Base-by-base conservation (phyloP, 2,329 filamentous ascomycete species). In the Cercospora janseana region DNA sequence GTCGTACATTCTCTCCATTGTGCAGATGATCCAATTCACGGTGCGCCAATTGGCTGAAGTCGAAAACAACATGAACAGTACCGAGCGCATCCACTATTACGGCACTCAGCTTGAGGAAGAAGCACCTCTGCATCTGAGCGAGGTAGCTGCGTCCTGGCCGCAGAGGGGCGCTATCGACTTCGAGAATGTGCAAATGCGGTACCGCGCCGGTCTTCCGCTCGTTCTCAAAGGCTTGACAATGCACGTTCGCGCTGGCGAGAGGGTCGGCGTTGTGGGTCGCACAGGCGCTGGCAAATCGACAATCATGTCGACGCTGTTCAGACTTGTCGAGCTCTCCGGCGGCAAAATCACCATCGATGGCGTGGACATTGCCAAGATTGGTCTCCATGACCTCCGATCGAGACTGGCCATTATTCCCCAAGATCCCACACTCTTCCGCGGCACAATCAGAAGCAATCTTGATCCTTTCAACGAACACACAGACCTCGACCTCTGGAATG, bases 51-150 rank as follows among this genome's bases (percentile, higher is more conserved):
- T 96, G 6, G 92, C 92, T 20, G 92, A 96, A 69, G 89, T 97
- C 6, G 92, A 97, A 70, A 97, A 96, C 71, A 89, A 91, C 65
- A 97, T 97, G 92, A 97, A 96, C 68, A 85, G 91, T 0, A 93
- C 94, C 0, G 92, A 97, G 71, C 85, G 93, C 42, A 77, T 97
- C 26, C 83, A 90, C 66, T 89, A 95, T 73, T 97, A 97, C 67
- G 91, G 88, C 47, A 88, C 82, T 1, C 72, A 88, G 60, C 79
- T 98, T 4, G 90, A 95, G 56, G 86, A 95, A 66, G 93, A 97
- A 69, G 88, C 92, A 0, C 88, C 91, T 0, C 76, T 91, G 1
- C 87, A 91, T 62, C 85, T 88, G 26, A 70, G 69, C 34, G 81
- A 90, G 4, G 81, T 95, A 3, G 80, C 82, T 13, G 73, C 81